Conservation (phyloP, 2,329 filamentous ascomycete genomes). For the Sporothrix brunneoviolacea region DNA sequence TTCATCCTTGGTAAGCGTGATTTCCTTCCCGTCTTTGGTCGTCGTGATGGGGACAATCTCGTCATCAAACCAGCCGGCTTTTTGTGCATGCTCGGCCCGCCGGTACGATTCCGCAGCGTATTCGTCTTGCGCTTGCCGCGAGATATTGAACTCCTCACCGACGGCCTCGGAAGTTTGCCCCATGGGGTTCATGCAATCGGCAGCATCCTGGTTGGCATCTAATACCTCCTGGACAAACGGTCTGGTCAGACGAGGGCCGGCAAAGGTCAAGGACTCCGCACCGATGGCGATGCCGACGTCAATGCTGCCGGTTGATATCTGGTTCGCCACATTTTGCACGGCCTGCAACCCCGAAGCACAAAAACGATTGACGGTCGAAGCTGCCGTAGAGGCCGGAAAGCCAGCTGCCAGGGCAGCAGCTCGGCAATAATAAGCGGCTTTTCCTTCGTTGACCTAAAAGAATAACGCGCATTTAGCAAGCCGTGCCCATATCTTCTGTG, state of each 20-base stretch:
- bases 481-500: neutral
- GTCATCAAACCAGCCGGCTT: constrained; percentile 82
- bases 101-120: constrained; percentile 83
- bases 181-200: constrained; percentile 90
- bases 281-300: constrained; percentile 80
- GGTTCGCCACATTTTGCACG: constrained; percentile 85
- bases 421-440: constrained; percentile 84
- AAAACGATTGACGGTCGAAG: constrained; percentile 84
- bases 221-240: constrained; percentile 74
- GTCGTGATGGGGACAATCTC: constrained; percentile 87
- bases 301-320: constrained; percentile 73
- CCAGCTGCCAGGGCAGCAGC: constrained; percentile 83
- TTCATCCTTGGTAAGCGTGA: constrained; percentile 79
- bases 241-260: constrained; percentile 60
- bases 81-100: constrained; percentile 81
- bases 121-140: constrained; percentile 69
- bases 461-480: neutral
- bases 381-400: constrained; percentile 80
- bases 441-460: constrained; percentile 66
- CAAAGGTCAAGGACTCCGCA: constrained; percentile 76
- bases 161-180: constrained; percentile 98
- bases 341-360: constrained; percentile 94
- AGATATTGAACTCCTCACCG: constrained; percentile 77
- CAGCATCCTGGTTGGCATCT: constrained; percentile 62
- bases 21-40: constrained; percentile 66